Base-by-base conservation (phyloP, 768 basidiomycete species). In the Tulasnella sp. region DNA sequence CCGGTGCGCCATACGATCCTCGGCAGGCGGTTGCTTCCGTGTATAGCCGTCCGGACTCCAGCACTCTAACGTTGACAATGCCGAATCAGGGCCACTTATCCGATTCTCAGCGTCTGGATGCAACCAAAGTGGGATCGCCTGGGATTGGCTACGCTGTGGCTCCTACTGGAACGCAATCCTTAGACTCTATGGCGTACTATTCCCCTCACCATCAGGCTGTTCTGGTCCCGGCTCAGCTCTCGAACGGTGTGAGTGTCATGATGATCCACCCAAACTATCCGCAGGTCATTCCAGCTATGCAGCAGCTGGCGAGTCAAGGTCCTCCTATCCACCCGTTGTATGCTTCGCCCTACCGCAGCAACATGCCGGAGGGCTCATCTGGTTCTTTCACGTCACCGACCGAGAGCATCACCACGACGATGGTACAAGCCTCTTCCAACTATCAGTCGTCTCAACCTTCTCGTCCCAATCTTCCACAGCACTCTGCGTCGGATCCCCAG, bases 401-500 rank as follows among this genome's bases (percentile, higher is more conserved):
- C 7, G 34, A 38, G 34, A 7, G 7, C 15, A 38, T 38, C 15
- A 38, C 34, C 34, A 38, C 34, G 34, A 38, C 34, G 15, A 5
- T 38, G 5, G 34, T 38, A 5, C 34, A 38, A 7, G 34, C 7
- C 7, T 38, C 34, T 38, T 38, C 15, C 34, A 56, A 42, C 44
- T 56, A 56, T n/a, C 41, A 56, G 12, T 25, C 54, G 7, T 25
- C 54, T 15, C 54, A 38, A 24, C 42, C 54, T 44, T 27, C 54
- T 8, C 41, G 54, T 12, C 54, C 54, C 24, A 15, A 19, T 29
- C 41, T 30, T 22, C 54, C 54, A 1, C 21, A 38, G 11, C 54
- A 56, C 42, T 24, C 54, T 12, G 54, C 54, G 24, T 56, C 54
- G 15, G 54, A 56, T 56, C 54, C 54, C 3, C 53, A n/a, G n/a